Conservation (phyloP, 2,329 filamentous ascomycete genomes). For the Penicillium sp. region DNA sequence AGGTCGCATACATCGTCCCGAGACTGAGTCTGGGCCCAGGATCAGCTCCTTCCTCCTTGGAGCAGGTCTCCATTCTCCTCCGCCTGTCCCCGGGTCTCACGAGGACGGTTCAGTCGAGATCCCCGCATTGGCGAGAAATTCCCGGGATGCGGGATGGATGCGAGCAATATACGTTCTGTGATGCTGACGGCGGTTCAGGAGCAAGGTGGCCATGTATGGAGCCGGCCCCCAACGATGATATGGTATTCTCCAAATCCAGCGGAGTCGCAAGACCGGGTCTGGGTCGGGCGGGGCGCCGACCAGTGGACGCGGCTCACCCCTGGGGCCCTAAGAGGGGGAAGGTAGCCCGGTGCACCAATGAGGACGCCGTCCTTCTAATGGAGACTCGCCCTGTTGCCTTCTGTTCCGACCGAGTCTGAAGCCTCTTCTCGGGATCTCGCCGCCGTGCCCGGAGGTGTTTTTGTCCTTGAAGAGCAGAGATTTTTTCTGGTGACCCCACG, state of each 20-base stretch:
- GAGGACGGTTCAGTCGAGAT: neutral
- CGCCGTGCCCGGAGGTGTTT: neutral
- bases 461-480: neutral
- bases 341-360: slow-evolving; percentile 3
- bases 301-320: neutral
- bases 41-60: neutral
- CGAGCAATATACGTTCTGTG: neutral
- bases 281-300: neutral
- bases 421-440: neutral
- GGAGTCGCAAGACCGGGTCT: neutral
- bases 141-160: neutral
- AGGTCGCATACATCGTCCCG: neutral
- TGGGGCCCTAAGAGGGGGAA: neutral
- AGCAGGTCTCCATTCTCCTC: neutral
- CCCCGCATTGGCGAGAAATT: slow-evolving; percentile 6
- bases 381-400: neutral
- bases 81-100: neutral
- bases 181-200: neutral
- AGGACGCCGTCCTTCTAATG: neutral
- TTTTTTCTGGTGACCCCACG: neutral
- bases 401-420: neutral
- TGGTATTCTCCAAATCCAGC: no score
- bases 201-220: neutral
- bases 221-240: neutral
- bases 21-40: neutral